These are phyloP conservation scores for Penicillium janthinellum DNA, from an alignment of 2,329 filamentous ascomycete species.

Conservation along the genomic window DNA sequence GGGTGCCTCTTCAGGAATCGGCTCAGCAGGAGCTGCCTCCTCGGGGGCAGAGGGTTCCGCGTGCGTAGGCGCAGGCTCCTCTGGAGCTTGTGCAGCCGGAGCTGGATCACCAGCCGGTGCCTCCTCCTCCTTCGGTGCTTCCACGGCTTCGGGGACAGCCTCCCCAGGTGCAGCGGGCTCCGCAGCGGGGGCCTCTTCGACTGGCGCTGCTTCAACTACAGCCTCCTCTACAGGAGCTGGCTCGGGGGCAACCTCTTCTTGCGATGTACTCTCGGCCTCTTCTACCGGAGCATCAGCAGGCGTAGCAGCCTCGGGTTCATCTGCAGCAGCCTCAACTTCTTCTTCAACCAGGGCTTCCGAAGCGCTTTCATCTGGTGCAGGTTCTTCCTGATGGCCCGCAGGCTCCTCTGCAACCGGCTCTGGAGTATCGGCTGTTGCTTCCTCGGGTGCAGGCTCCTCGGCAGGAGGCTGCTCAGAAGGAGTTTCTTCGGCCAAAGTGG, in stretches of 20 bases:
- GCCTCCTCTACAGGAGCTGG: background rate
- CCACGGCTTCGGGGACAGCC: background rate
- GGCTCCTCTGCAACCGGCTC: background rate
- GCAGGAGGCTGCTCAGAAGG: slow-evolving; percentile 18
- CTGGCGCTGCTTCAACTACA: background rate
- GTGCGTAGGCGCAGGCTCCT: slow-evolving; percentile 3
- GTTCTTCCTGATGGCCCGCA: background rate
- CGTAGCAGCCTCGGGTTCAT: background rate
- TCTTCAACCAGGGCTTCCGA: background rate
- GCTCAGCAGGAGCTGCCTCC: background rate
- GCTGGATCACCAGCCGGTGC: background rate
- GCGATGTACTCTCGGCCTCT: background rate
- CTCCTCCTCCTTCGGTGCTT: background rate
- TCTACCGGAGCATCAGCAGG: background rate
- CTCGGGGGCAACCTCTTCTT: background rate
- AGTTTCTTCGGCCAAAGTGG: slow-evolving; percentile 1
- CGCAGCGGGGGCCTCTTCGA: background rate
- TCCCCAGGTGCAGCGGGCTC: slow-evolving; percentile 4
- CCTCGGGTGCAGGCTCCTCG: slow-evolving; percentile 20
- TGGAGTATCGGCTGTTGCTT: slow-evolving; percentile 17
- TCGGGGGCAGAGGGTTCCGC: slow-evolving; percentile 2
- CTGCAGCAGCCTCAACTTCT: background rate
- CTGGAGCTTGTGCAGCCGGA: background rate
- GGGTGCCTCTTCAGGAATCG: slow-evolving; percentile 3
- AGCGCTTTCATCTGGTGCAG: background rate